Conservation (phyloP, 768 basidiomycete species). For the Podaxis sp. region DNA sequence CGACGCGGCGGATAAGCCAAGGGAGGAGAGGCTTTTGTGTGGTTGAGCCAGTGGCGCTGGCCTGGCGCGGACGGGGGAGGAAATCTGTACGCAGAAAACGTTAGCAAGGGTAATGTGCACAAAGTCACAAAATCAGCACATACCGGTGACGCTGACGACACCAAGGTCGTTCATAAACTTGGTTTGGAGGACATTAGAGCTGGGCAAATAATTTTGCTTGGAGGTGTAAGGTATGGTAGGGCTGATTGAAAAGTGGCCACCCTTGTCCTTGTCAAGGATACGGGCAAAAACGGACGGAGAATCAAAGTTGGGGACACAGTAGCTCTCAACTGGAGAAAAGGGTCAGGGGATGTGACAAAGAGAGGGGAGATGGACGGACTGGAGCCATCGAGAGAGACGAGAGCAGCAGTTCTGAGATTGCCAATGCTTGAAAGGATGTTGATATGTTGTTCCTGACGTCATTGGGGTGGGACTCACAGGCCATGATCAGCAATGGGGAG, state of each 20-base stretch:
- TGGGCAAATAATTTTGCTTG: conserved; percentile 83
- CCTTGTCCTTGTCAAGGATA: conserved; percentile 86
- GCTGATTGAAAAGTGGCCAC: conserved; percentile 90
- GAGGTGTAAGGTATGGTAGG: conserved; percentile 68
- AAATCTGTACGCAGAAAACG: conserved; percentile 50
- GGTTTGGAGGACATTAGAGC: conserved; percentile 84
- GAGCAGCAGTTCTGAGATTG: conserved; percentile 79
- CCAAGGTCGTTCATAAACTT: conserved; percentile 92
- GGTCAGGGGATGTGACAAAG: background rate
- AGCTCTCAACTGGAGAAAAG: conserved; percentile 72
- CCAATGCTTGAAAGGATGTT: conserved; percentile 57
- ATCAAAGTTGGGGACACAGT: conserved; percentile 92
- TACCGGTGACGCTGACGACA: conserved; percentile 81
- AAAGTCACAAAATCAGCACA: conserved; percentile 15
- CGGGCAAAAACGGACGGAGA: conserved; percentile 91
- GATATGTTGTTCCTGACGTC: conserved; percentile 5
- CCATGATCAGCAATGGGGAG: conserved; percentile 78
- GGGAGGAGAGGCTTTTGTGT: conserved; percentile 65
- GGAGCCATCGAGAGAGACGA: conserved; percentile 83
- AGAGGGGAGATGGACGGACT: conserved; percentile 41
- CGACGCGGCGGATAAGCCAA: conserved; percentile 84
- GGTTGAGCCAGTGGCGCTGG: conserved; percentile 27
- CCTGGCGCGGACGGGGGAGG: conserved; percentile 63
- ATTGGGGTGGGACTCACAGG: conserved; percentile 47
- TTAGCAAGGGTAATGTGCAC: background rate